Evolutionary conservation across 179 eudicot genomes (phyloP), one percentile per base, ranked within the genome.

Genomic region (Patellifolia procumbens): DNA sequence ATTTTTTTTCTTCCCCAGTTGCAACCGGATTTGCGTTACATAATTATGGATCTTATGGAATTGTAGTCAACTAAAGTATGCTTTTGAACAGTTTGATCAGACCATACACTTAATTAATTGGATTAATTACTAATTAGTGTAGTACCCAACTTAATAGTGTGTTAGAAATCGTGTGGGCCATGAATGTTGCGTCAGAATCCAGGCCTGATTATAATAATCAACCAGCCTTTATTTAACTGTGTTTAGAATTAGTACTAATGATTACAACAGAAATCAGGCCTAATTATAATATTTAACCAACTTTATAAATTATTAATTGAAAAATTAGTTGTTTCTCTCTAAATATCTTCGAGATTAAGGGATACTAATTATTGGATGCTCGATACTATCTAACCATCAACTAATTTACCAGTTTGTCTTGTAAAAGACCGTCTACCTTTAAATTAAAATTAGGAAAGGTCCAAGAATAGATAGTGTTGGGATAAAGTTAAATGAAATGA

Each of bases 131-230:
- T 39, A 7, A 39, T 39, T 39, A 39, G 45, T n/a, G n/a, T 39
- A 39, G 45, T 39, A 39, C 1, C 45, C n/a, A n/a, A n/a, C n/a
- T n/a, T 13, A 8, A 61, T 39, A 37, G 15, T n/a, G 22, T 37
- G 61, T 32, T 39, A 42, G 61, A 31, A 63, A 62, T 56, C 70
- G 82, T 74, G 64, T 37, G 63, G 45, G 42, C 74, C 77, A 68
- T 67, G 4, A 28, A 59, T 59, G 15, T 22, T 73, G 59, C 74
- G 64, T 68, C 75, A 68, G 62, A 28, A 39, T 46, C 60, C 73
- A 79, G 64, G 69, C 78, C 46, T 68, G 9, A 79, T 32, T 56
- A 63, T 42, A 58, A 46, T 42, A 72, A n/a, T 63, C 53, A 28
- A 15, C 45, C 22, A 72, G 28, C 28, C 28, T 39, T 61, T 24